Evolutionary conservation across 495 filamentous ascomycete species (phyloP).

Genomic region (Tirmania nivea): DNA sequence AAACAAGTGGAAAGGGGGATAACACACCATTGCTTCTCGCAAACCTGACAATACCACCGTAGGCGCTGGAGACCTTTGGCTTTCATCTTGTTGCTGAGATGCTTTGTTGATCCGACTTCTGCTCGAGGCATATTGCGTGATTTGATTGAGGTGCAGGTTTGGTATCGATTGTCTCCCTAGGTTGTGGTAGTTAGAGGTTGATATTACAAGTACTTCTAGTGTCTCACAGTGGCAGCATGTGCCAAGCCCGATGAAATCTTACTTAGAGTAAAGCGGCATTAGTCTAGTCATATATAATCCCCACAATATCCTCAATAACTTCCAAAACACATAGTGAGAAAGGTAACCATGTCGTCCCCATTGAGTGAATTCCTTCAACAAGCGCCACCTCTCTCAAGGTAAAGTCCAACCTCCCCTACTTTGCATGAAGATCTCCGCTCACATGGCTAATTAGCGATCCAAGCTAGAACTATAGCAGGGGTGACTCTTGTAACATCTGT

Average conservation of each 20-base stretch:
- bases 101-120: constrained; percentile 70
- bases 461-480: constrained; percentile 12
- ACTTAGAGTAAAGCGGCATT: too few species aligned
- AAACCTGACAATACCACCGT: constrained; percentile 65
- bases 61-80: constrained; percentile 67
- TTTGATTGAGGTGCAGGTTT: neutral
- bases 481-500: constrained; percentile 14
- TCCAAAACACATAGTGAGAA: too few species aligned
- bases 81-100: constrained; percentile 75
- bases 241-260: too few species aligned
- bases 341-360: neutral
- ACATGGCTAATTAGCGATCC: neutral
- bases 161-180: too few species aligned
- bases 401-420: constrained; percentile 2
- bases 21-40: constrained; percentile 29
- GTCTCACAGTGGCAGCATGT: too few species aligned
- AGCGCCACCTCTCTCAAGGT: constrained; percentile 17
- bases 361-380: constrained; percentile 12
- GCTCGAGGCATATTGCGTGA: constrained; percentile 63
- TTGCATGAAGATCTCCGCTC: neutral
- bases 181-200: too few species aligned
- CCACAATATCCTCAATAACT: too few species aligned
- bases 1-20: neutral
- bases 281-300: too few species aligned
- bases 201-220: too few species aligned